Percentiles rank a stretch among this genome's conserved stretches.
Conservation (phyloP, 805 yeast genomes). For the Jamesozyma piceae region DNA sequence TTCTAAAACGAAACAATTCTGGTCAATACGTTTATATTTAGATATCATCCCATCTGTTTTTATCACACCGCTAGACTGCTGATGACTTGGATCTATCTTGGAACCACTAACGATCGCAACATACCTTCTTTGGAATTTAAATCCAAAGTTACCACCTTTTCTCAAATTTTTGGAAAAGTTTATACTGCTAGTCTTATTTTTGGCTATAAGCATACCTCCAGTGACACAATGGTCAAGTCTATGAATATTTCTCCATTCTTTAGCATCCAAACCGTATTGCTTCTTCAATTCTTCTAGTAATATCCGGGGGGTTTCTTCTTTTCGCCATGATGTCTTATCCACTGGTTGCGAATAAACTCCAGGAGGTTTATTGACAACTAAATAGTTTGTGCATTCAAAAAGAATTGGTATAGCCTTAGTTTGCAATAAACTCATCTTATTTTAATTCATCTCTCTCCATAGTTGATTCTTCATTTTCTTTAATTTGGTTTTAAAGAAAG, state of each 20-base stretch:
- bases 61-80: conserved; percentile 7
- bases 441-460: not conserved
- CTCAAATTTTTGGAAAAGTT: conserved; percentile 24
- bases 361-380: conserved; percentile 32
- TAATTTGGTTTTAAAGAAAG: not conserved
- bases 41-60: conserved; percentile 12
- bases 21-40: conserved; percentile 13
- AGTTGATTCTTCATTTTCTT: not conserved
- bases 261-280: not conserved
- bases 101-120: conserved; percentile 22
- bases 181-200: conserved; percentile 18
- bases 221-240: conserved; percentile 34
- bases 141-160: conserved; percentile 32
- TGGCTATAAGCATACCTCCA: conserved; percentile 35
- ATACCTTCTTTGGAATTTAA: conserved; percentile 29
- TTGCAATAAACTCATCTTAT: not conserved
- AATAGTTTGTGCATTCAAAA: conserved; percentile 17
- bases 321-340: conserved; percentile 7
- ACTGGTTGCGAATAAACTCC: conserved; percentile 30
- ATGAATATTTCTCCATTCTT: conserved; percentile 26
- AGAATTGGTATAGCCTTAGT: conserved; percentile 5
- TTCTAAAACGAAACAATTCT: conserved; percentile 24
- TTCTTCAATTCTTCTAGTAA: conserved; percentile 15
- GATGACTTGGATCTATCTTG: not conserved
- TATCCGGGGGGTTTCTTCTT: conserved; percentile 9